Percentiles rank a stretch among this genome's conserved stretches.
These are phyloP conservation scores for Termitomyces sp. DNA, from an alignment of 768 basidiomycete species.

Conservation along the genomic window DNA sequence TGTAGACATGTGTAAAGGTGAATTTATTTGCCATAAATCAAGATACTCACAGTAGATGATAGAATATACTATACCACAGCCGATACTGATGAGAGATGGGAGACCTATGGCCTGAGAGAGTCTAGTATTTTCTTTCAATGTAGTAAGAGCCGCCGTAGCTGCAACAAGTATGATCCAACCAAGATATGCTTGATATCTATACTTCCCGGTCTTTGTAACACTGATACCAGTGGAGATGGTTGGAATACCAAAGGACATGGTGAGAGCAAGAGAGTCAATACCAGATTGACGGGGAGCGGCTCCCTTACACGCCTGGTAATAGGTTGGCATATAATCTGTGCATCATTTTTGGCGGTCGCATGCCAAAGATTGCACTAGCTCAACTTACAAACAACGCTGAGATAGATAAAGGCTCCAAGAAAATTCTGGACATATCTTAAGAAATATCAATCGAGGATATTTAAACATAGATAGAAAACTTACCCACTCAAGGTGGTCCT, in stretches of 20 bases:
- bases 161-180: slow-evolving; percentile 4
- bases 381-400: background rate
- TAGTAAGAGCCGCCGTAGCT: background rate
- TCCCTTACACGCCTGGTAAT: slow-evolving; percentile 45
- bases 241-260: slow-evolving; percentile 34
- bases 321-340: slow-evolving; percentile 41
- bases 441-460: no score
- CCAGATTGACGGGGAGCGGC: slow-evolving; percentile 36
- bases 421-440: no score
- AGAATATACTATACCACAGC: slow-evolving; percentile 5
- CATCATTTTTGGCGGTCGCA: no score
- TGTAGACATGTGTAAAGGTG: no score
- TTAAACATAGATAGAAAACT: no score
- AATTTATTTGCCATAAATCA: no score
- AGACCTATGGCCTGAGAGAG: slow-evolving; percentile 9
- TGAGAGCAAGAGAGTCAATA: slow-evolving; percentile 31
- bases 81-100: slow-evolving; percentile 2
- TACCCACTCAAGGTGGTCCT: slow-evolving; percentile 39
- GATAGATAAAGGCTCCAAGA: no score
- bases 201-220: slow-evolving; percentile 5
- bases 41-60: background rate
- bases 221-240: slow-evolving; percentile 31
- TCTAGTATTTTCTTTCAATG: slow-evolving; percentile 6
- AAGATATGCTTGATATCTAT: background rate
- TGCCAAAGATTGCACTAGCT: no score